These are phyloP conservation scores for Huntiella bhutanensis DNA, from an alignment of 2,329 filamentous ascomycete species.

Conservation along the genomic window DNA sequence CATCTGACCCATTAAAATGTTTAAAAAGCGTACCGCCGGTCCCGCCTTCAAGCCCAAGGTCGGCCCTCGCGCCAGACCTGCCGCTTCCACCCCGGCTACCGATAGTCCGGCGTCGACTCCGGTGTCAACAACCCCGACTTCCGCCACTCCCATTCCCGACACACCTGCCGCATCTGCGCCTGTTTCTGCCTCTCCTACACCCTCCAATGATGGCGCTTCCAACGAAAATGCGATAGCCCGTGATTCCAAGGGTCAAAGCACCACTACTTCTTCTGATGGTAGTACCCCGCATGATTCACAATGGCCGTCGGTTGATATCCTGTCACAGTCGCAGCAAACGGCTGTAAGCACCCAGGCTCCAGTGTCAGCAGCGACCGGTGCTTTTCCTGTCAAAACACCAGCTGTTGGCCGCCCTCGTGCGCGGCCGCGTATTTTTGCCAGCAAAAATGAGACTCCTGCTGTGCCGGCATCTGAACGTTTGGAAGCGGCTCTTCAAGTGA, in stretches of 20 bases:
- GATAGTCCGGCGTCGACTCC: slow-evolving; percentile 4
- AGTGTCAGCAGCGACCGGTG: not conserved
- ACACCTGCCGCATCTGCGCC: not conserved
- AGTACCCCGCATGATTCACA: slow-evolving; percentile 1
- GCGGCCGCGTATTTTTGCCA: slow-evolving; percentile 4
- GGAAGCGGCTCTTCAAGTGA: too few relatives aligned
- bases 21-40: slow-evolving; percentile 42
- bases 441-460: not conserved
- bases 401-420: slow-evolving; percentile 1
- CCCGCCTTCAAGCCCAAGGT: slow-evolving; percentile 53
- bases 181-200: not conserved
- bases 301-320: too few relatives aligned
- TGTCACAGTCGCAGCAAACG: not conserved
- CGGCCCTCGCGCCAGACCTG: slow-evolving; percentile 31
- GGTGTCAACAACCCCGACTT: not conserved
- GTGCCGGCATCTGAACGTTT: not conserved
- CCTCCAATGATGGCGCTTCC: too few relatives aligned
- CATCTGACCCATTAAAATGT: slow-evolving; percentile 24
- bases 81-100: slow-evolving; percentile 12
- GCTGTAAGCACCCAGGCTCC: not conserved
- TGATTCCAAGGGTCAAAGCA: not conserved
- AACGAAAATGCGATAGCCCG: too few relatives aligned
- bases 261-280: not conserved
- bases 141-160: not conserved
- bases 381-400: not conserved